Percentiles rank a stretch among this genome's conserved stretches.
Conservation (phyloP, 441 rosid genomes). For the Lepidium campestre region DNA sequence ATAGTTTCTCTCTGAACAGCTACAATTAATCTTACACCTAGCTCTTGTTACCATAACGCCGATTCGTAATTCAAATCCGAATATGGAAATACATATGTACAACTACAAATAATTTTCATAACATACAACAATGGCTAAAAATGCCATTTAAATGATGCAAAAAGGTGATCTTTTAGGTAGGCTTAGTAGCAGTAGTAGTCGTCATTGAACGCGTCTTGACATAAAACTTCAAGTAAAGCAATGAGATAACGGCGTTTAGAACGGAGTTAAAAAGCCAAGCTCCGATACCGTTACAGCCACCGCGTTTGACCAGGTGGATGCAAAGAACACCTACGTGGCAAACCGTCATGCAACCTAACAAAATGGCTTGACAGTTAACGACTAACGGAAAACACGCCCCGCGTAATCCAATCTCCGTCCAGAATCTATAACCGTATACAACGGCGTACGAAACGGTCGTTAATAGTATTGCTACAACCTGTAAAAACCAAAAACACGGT, state of each 20-base stretch:
- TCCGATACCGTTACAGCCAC: slow-evolving; percentile 86
- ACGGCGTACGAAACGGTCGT: slow-evolving; percentile 59
- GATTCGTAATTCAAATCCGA: too few species aligned
- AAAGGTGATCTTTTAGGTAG: background rate
- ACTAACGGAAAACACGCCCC: slow-evolving; percentile 69
- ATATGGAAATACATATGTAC: background rate
- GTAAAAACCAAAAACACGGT: background rate
- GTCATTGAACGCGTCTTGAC: slow-evolving; percentile 34
- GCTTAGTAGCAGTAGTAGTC: background rate
- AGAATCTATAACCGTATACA: slow-evolving; percentile 82
- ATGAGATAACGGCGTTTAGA: slow-evolving; percentile 53
- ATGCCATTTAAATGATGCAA: background rate
- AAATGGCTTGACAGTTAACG: slow-evolving; percentile 49
- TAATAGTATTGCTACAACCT: slow-evolving; percentile 58
- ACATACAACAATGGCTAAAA: background rate
- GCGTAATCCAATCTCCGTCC: slow-evolving; percentile 79
- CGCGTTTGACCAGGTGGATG: slow-evolving; percentile 62
- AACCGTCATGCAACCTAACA: slow-evolving; percentile 55
- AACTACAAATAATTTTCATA: background rate
- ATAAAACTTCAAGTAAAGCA: slow-evolving; percentile 59
- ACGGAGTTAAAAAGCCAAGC: slow-evolving; percentile 80
- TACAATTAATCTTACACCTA: background rate
- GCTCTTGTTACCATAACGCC: background rate
- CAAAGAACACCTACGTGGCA: slow-evolving; percentile 72
- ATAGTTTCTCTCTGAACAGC: background rate